Evolutionary conservation across 2,329 filamentous ascomycete genomes (phyloP), one percentile per base, ranked within the genome.

Genomic region (Colletotrichum liriopes): DNA sequence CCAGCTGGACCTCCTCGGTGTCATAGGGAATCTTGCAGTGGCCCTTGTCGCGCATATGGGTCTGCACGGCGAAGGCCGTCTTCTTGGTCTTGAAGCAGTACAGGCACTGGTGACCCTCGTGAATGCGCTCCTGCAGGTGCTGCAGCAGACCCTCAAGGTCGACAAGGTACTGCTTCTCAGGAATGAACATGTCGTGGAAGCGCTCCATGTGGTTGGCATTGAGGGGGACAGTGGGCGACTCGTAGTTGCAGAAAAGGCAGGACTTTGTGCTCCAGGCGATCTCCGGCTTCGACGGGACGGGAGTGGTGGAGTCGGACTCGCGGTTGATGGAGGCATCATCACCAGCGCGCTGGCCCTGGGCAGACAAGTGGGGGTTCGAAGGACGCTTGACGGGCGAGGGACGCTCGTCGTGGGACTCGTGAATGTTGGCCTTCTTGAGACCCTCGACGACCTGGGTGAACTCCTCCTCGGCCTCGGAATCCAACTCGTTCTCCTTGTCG

Each of bases 1-100:
- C 94, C 39, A 98, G 89, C 84, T 98, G 94, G 79, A 98, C 95
- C 45, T 93, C 92, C 79, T 98, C 94, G 0, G 92, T 93, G 63
- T 92, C 91, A 81, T 96, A 99, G 0, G 94, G 95, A 76, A 99
- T 97, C 89, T 95, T 98, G 88, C 96, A 98, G 83, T 99, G 96
- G 0, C 94, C 93, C 80, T 95, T 96, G 81, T 99, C 96, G 55
- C 94, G 92, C 96, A 99, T 99, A 81, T 99, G 96, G 0, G 95
- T 98, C 80, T 98, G 95, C 35, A 95, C 91, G 23, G 94, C 96
- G 69, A 92, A 91, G 0, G 93, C 87, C 16, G 92, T 95, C 74
- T 92, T 90, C 79, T 96, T 94, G 54, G 92, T 82, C 82, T 96
- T 97, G 79, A 93, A 92, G 80, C 96, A 99, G 79, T 92, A 95